Conservation (phyloP, 495 filamentous ascomycete genomes). For the Antarctomyces pellizariae region DNA sequence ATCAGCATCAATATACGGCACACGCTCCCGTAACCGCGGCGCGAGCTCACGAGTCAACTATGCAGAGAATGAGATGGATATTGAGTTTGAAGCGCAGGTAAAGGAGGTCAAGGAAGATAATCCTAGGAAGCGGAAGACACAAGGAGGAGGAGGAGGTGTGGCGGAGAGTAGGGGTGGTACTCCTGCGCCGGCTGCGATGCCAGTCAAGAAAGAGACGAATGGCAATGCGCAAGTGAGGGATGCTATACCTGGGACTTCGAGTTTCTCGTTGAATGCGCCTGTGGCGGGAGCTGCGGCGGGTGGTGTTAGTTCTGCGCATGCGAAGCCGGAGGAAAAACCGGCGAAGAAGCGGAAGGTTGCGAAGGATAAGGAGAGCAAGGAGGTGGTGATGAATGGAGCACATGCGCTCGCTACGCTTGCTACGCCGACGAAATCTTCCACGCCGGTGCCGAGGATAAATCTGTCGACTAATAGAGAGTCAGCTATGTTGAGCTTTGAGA, state of each 20-base stretch:
- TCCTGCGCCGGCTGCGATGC: too few relatives aligned
- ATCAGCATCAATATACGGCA: constrained; percentile 61
- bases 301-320: too few relatives aligned
- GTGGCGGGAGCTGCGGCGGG: constrained; percentile 7
- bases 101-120: constrained; percentile 8
- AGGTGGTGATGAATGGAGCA: too few relatives aligned
- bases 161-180: too few relatives aligned
- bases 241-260: constrained; percentile 39
- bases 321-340: too few relatives aligned
- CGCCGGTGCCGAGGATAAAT: too few relatives aligned
- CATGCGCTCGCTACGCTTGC: constrained; percentile 26
- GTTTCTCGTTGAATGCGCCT: constrained; percentile 21
- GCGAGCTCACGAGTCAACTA: constrained; percentile 73
- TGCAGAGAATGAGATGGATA: constrained; percentile 86
- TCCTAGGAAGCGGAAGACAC: neutral
- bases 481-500: constrained; percentile 78
- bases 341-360: constrained; percentile 63
- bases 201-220: too few relatives aligned
- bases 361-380: too few relatives aligned
- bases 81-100: constrained; percentile 34
- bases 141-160: too few relatives aligned
- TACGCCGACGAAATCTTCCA: constrained; percentile 17
- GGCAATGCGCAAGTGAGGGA: too few relatives aligned
- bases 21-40: constrained; percentile 76
- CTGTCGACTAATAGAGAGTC: too few relatives aligned